Percentiles rank a stretch among this genome's conserved stretches.
Evolutionary conservation across 441 rosid species (phyloP).

Genomic region (Mallotus japonicus): DNA sequence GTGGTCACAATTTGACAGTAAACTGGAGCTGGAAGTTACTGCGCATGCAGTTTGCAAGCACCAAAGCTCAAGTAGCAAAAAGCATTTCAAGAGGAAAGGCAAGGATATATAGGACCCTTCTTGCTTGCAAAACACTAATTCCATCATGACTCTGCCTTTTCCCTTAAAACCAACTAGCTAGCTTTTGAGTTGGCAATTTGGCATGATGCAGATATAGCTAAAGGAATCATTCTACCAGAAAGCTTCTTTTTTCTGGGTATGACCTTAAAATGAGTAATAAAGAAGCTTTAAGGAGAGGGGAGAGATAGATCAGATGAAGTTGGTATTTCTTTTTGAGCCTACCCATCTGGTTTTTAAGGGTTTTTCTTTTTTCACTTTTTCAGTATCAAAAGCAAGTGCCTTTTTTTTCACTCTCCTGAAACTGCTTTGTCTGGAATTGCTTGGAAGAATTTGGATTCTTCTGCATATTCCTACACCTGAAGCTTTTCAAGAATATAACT

Average conservation of each 20-base stretch:
- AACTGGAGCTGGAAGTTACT: constrained; percentile 2
- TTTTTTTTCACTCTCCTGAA: constrained; percentile 27
- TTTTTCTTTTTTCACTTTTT: constrained; percentile 14
- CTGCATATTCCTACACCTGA: constrained; percentile 21
- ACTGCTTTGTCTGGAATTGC: constrained; percentile 42
- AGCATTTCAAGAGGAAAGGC: not conserved
- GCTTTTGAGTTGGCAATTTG: constrained; percentile 33
- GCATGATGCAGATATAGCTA: constrained; percentile 29
- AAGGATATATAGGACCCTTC: not conserved
- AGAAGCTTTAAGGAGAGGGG: constrained; percentile 22
- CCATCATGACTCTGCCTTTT: not conserved
- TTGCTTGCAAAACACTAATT: not conserved
- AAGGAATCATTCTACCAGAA: constrained; percentile 25
- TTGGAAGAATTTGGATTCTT: constrained; percentile 42
- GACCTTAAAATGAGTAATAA: constrained; percentile 26
- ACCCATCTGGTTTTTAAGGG: constrained; percentile 4
- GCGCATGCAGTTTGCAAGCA: constrained; percentile 12
- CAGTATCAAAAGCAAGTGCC: constrained; percentile 33
- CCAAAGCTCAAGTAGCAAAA: not conserved
- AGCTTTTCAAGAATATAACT: constrained; percentile 9
- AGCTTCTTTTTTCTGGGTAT: constrained; percentile 21
- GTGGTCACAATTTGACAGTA: not conserved
- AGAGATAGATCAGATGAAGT: constrained; percentile 10
- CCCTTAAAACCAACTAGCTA: constrained; percentile 3
- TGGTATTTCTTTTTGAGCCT: constrained; percentile 13